A percentile compares a stretch with the other conserved stretches of the same genome.
Evolutionary conservation across 2,329 filamentous ascomycete genomes (phyloP).

Genomic region (Chaetomium strumarium): DNA sequence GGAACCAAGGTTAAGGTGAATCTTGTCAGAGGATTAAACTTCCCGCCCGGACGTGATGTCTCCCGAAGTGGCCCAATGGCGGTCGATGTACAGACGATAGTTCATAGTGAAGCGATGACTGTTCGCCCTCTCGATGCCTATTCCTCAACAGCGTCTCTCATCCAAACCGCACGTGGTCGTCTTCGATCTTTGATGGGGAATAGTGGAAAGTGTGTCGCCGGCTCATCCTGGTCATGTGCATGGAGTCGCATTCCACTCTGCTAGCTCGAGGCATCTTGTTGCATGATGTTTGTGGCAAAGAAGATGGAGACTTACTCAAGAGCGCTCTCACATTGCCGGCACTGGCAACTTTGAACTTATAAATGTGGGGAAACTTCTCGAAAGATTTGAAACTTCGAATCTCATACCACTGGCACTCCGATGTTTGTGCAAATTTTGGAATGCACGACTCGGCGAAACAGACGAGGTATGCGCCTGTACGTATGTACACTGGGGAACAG

Average conservation of each 20-base stretch:
- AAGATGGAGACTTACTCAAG: neutral
- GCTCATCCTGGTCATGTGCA: neutral
- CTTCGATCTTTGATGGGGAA: neutral
- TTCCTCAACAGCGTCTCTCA: neutral
- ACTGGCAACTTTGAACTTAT: too few species aligned
- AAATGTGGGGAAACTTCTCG: too few species aligned
- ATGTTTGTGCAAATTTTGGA: too few species aligned
- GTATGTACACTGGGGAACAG: too few species aligned
- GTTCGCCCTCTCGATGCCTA: neutral
- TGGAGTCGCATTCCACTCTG: neutral
- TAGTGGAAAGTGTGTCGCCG: neutral
- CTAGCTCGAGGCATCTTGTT: neutral
- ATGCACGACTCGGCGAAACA: too few species aligned
- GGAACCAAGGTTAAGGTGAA: too few species aligned
- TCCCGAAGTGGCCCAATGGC: slow-evolving; percentile 4
- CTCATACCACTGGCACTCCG: too few species aligned
- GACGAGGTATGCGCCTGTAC: too few species aligned
- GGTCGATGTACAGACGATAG: neutral
- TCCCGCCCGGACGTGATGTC: slow-evolving; percentile 16
- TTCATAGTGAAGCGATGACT: neutral
- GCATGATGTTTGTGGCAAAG: slow-evolving; percentile 6
- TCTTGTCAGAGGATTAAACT: neutral
- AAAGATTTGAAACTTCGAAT: too few species aligned
- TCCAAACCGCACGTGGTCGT: neutral
- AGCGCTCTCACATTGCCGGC: too few species aligned